Percentiles rank a stretch among this genome's conserved stretches.
Evolutionary conservation across 495 filamentous ascomycete genomes (phyloP).

Genomic region (Rusavskia elegans): DNA sequence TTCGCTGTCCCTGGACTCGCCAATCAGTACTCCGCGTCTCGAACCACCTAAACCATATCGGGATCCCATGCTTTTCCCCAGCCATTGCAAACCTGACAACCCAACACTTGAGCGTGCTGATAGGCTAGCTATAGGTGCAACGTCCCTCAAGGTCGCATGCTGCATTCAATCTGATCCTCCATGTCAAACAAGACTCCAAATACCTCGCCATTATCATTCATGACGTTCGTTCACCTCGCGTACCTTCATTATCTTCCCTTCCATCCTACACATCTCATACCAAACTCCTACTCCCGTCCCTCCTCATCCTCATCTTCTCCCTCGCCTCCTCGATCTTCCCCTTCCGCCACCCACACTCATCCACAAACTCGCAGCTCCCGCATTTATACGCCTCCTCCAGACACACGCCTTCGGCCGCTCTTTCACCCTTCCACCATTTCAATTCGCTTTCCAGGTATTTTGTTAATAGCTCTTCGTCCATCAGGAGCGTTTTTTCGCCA

Average conservation of each 20-base stretch:
- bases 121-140: no score
- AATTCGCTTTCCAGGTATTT: slow-evolving; percentile 53
- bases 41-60: no score
- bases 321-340: slow-evolving; percentile 36
- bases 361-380: slow-evolving; percentile 43
- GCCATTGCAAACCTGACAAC: no score
- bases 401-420: slow-evolving; percentile 62
- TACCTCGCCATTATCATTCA: not conserved
- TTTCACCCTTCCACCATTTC: slow-evolving; percentile 75
- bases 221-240: no score
- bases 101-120: no score
- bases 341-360: slow-evolving; percentile 41
- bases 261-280: slow-evolving; percentile 1
- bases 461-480: slow-evolving; percentile 44
- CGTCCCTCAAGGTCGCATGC: no score
- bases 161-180: not conserved
- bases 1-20: no score
- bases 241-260: no score
- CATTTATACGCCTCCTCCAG: slow-evolving; percentile 90
- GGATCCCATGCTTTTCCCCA: no score
- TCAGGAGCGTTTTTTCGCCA: slow-evolving; percentile 52
- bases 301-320: slow-evolving; percentile 10
- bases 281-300: slow-evolving; percentile 8
- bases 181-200: not conserved
- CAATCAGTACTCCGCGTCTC: no score